phyloP scores from a whole-genome alignment of 2,329 filamentous ascomycete genomes.

The Mollisia scopiformis region DNA sequence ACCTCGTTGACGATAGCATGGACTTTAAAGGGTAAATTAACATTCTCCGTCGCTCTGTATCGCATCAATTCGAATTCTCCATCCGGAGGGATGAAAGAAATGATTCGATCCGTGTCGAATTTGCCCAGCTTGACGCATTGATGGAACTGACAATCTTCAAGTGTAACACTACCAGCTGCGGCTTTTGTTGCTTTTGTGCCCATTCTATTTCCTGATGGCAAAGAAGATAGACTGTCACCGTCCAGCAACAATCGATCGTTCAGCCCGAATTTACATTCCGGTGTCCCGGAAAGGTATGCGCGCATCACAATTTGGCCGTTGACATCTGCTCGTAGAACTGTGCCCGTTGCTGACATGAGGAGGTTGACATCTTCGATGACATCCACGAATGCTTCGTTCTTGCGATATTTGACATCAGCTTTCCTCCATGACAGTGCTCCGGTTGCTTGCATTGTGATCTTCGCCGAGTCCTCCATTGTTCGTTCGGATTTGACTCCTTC shows the following conservation, averaged over 20 bases:
- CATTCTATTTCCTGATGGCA: slow-evolving; percentile 75
- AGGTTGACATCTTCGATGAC: slow-evolving; percentile 99
- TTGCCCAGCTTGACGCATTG: slow-evolving; percentile 98
- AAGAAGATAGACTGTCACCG: slow-evolving; percentile 64
- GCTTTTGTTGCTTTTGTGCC: slow-evolving; percentile 92
- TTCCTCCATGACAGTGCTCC: slow-evolving; percentile 96
- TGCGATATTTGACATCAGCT: slow-evolving; percentile 97
- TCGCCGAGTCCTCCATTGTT: slow-evolving; percentile 87
- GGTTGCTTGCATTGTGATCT: slow-evolving; percentile 99
- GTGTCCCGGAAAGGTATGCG: slow-evolving; percentile 92
- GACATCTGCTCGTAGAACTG: slow-evolving; percentile 92
- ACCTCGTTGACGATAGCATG: slow-evolving; percentile 98
- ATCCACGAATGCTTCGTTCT: slow-evolving; percentile 99
- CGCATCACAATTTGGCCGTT: slow-evolving; percentile 99
- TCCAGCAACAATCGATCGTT: slow-evolving; percentile 96
- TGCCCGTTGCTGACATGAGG: slow-evolving; percentile 97
- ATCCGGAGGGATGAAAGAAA: slow-evolving; percentile 95
- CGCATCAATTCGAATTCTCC: slow-evolving; percentile 99
- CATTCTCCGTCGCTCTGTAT: slow-evolving; percentile 96
- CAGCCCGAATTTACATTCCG: slow-evolving; percentile 98
- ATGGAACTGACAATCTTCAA: slow-evolving; percentile 98
- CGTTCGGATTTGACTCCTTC: slow-evolving; percentile 95
- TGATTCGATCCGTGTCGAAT: slow-evolving; percentile 95
- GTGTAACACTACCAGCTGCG: slow-evolving; percentile 89
- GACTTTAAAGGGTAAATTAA: slow-evolving; percentile 98